Evolutionary conservation across 805 yeast genomes (phyloP), one percentile per base, ranked within the genome.

Genomic region (Candida rishiriensis): DNA sequence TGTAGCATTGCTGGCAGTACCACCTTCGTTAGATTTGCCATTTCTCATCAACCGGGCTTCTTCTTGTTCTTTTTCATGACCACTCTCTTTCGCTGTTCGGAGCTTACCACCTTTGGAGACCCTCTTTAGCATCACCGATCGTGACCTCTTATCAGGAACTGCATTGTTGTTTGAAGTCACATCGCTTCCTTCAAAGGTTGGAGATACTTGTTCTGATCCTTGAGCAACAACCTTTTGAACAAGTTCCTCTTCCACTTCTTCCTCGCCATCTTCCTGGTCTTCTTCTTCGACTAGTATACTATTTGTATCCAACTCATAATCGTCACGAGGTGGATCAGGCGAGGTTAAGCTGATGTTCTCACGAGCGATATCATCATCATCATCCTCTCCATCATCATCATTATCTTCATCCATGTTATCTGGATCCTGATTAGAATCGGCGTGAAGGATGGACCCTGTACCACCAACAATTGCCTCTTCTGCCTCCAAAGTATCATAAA

Each of bases 351-450:
- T 49, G 52, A 35, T 7, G 7, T 21, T 53, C 54, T 50, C 51
- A 14, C 43, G 48, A 6, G 43, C 52, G 11, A 47, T 56, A 10
- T 34, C 34, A 15, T 44, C 50, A 33, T 51, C 52, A 33, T 56
- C 63, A 15, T 53, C 57, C 31, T 58, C 72, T 42, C 40, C 39
- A 17, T 40, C 42, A 21, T 30, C 37, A 16, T 38, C 34, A 26
- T 21, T 33, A 4, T 31, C 34, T 14, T 40, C 42, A 13, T 42
- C 36, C 12, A 6, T 18, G 21, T 31, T 5, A 5, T 37, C 37
- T 10, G 16, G 13, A n/a, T 30, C 47, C 8, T 21, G 42, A 26
- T 39, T 45, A 8, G 11, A 33, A 16, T 29, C 40, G 10, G 26
- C 38, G 29, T 13, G 26, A 21, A 21, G 26, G 7, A 26, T 18